Base-by-base conservation (phyloP, 148 eudicot species). In the Spergularia marina region DNA sequence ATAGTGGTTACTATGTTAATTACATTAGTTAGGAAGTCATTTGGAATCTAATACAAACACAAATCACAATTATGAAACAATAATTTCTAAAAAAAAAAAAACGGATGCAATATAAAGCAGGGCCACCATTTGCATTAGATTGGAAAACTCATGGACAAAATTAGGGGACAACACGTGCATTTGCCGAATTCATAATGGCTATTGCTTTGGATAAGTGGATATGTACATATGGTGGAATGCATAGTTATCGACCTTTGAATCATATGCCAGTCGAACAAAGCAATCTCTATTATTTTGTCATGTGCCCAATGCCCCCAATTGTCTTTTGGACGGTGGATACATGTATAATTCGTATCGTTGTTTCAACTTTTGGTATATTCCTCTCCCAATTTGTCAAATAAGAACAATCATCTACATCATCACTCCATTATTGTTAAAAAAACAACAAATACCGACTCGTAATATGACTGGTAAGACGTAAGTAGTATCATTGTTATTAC, bases 251-350 rank as follows among this genome's bases (percentile, higher is more conserved):
- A 66, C 53, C 62, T 53, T 34, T 54, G 72, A 69, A 34, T 25
- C 59, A 53, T 44, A 44, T 6, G 49, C 20, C 7, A 55, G 59
- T 55, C 7, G 59, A 55, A 55, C 20, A 17, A 17, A 17, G 5
- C 18, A 55, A 55, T 55, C n/a, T 52, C 4, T 7, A 14, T 21
- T 52, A 69, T 23, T 53, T 52, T 12, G 51, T 49, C 62, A 58
- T 58, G 67, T 63, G 67, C 36, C 44, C 44, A n/a, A n/a, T n/a
- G n/a, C n/a, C n/a, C n/a, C n/a, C n/a, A 63, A 70, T 16, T 66
- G 18, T 36, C 14, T 41, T 49, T 17, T 11, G 12, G 14, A 61
- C 21, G 25, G 41, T 17, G 18, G 59, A 5, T 55, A 14, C 17
- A 55, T 55, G 5, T 5, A 16, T 3, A 17, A 15, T 16, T 55